Percentiles rank a stretch among this genome's conserved stretches.
phyloP scores from a whole-genome alignment of 495 filamentous ascomycete genomes.

The Extremus antarcticus region DNA sequence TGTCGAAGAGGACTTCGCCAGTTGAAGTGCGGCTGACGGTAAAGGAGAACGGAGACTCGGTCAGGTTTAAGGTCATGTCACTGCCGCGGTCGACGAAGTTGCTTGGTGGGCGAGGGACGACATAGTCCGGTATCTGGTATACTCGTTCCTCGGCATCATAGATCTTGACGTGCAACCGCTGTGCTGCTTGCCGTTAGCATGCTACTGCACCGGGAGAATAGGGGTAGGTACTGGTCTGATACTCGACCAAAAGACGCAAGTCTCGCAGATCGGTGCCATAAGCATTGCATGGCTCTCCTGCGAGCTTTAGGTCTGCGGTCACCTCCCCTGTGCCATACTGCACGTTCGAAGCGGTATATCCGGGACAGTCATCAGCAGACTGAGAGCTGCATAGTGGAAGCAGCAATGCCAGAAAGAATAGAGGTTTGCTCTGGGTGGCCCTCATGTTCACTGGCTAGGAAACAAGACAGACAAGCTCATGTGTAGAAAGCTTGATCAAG shows the following conservation, averaged over 20 bases:
- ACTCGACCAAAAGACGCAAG: constrained; percentile 18
- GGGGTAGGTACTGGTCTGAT: constrained; percentile 9
- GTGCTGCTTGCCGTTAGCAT: constrained; percentile 1
- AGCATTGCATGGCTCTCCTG: constrained; percentile 17
- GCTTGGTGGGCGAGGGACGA: constrained; percentile 51
- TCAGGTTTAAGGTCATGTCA: constrained; percentile 53
- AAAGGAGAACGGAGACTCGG: constrained; percentile 63
- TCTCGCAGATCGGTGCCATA: constrained; percentile 20
- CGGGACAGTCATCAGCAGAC: constrained; percentile 13
- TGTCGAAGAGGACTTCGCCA: constrained; percentile 68
- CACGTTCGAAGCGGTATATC: constrained; percentile 22
- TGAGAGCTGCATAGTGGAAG: not conserved
- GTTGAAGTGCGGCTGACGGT: constrained; percentile 48
- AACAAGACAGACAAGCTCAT: not conserved
- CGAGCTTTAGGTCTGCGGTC: constrained; percentile 19
- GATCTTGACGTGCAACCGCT: constrained; percentile 72
- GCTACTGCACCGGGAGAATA: not conserved
- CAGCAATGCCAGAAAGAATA: not conserved
- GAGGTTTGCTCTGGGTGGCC: not conserved
- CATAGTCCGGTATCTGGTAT: constrained; percentile 70
- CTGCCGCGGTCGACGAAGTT: constrained; percentile 27
- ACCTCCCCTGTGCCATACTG: constrained; percentile 1
- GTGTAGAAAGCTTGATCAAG: not conserved
- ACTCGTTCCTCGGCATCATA: constrained; percentile 61
- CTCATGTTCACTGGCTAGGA: not conserved